These are phyloP conservation scores for Ophiostoma novo-ulmi DNA, from an alignment of 2,329 filamentous ascomycete species.

Conservation along the genomic window DNA sequence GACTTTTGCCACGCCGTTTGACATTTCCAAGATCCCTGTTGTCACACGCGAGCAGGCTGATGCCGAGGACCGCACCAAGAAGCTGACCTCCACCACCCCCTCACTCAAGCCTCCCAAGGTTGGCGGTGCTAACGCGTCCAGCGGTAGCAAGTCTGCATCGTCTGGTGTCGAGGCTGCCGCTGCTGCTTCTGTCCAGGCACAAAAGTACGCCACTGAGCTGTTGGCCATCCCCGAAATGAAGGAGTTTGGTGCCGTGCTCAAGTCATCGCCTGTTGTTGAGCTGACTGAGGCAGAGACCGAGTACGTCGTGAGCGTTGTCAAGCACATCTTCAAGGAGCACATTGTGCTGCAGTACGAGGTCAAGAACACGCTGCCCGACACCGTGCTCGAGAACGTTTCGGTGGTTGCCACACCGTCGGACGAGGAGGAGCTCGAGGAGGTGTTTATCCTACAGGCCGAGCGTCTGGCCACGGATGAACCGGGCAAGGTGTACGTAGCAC, in stretches of 20 bases:
- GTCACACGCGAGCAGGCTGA: conserved; percentile 95
- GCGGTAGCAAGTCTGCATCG: conserved; percentile 57
- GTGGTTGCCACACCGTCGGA: conserved; percentile 74
- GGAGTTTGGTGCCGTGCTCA: conserved; percentile 83
- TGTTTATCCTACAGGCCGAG: conserved; percentile 87
- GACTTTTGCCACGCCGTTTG: conserved; percentile 80
- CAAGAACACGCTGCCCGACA: conserved; percentile 92
- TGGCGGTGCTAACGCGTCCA: conserved; percentile 44
- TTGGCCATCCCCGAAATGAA: conserved; percentile 86
- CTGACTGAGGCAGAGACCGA: conserved; percentile 96
- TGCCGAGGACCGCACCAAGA: conserved; percentile 94
- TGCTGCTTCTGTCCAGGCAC: conserved; percentile 70
- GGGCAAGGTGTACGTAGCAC: conserved; percentile 90
- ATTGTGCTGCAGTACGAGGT: conserved; percentile 94
- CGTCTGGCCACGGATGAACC: conserved; percentile 79
- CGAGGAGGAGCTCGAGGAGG: conserved; percentile 79
- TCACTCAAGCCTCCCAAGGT: conserved; percentile 89
- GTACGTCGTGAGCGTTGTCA: conserved; percentile 88
- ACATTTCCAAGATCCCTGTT: conserved; percentile 82
- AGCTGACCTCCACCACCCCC: conserved; percentile 85
- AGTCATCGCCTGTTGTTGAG: conserved; percentile 79
- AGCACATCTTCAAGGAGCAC: conserved; percentile 97
- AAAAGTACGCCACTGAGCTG: conserved; percentile 84
- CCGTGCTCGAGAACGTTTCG: conserved; percentile 83
- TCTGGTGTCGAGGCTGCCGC: conserved; percentile 67